Evolutionary conservation across 2,329 filamentous ascomycete species (phyloP).

Genomic region (Tolypocladium nubicola): DNA sequence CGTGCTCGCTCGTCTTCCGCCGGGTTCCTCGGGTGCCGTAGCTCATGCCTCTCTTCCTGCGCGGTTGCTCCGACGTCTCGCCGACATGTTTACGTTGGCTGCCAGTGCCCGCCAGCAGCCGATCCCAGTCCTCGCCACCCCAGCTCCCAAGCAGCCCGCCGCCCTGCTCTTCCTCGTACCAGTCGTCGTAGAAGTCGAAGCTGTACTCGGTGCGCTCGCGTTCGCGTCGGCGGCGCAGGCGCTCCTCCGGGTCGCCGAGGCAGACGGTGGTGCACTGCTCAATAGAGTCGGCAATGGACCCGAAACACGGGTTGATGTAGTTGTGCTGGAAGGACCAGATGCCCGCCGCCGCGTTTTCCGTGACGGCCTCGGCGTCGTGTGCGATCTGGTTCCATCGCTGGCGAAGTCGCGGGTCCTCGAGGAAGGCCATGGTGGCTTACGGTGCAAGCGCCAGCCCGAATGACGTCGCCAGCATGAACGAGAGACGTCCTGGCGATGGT

Average conservation of each 20-base stretch:
- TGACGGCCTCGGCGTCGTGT: constrained; percentile 81
- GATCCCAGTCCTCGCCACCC: constrained; percentile 77
- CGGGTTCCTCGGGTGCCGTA: constrained; percentile 61
- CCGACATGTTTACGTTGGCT: constrained; percentile 24
- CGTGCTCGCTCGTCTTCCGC: constrained; percentile 47
- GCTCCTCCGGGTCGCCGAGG: constrained; percentile 62
- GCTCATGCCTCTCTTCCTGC: constrained; percentile 73
- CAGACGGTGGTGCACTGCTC: constrained; percentile 65
- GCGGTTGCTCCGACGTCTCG: constrained; percentile 49
- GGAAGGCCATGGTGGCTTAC: constrained; percentile 40
- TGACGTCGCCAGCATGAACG: neutral
- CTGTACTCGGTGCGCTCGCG: constrained; percentile 63
- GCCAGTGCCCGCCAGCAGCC: constrained; percentile 63
- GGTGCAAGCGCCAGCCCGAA: neutral
- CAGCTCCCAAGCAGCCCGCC: constrained; percentile 59
- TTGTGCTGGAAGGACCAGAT: constrained; percentile 83
- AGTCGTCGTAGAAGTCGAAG: constrained; percentile 98
- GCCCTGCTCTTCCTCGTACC: constrained; percentile 54
- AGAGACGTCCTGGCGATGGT: neutral
- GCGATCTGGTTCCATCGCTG: constrained; percentile 90
- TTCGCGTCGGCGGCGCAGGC: constrained; percentile 56
- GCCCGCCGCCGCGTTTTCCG: constrained; percentile 81
- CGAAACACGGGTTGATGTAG: constrained; percentile 75
- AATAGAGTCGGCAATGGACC: constrained; percentile 53
- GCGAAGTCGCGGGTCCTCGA: constrained; percentile 78